Evolutionary conservation across 495 filamentous ascomycete genomes (phyloP).

Genomic region (Rhizodiscina lignyota): DNA sequence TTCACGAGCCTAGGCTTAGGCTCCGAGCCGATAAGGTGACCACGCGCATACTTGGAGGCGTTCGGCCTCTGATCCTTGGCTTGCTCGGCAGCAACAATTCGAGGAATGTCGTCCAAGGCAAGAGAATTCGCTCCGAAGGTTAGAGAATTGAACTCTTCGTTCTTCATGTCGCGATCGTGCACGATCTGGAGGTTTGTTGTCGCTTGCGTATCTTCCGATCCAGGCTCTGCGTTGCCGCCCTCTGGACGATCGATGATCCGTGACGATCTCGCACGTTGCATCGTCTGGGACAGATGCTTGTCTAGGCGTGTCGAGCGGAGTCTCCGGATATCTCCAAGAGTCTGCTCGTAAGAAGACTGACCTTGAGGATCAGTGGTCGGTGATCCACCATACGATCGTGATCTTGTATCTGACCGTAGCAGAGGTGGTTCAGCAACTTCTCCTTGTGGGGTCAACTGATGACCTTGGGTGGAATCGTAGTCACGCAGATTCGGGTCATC

Average conservation of each 20-base stretch:
- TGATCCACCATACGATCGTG: constrained; percentile 54
- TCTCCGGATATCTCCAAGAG: constrained; percentile 84
- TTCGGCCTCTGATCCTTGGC: constrained; percentile 82
- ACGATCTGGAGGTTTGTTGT: constrained; percentile 77
- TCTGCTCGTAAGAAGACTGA: constrained; percentile 73
- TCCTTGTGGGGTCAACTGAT: constrained; percentile 25
- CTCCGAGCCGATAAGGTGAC: constrained; percentile 51
- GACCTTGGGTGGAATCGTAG: constrained; percentile 51
- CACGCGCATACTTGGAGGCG: constrained; percentile 59
- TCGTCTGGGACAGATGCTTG: constrained; percentile 78
- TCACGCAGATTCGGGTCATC: constrained; percentile 58
- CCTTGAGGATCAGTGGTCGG: constrained; percentile 26
- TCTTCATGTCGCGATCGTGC: constrained; percentile 77
- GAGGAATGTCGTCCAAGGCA: constrained; percentile 92
- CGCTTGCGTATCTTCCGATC: constrained; percentile 44
- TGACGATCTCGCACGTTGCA: constrained; percentile 77
- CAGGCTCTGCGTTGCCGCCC: constrained; percentile 56
- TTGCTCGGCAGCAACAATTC: constrained; percentile 90
- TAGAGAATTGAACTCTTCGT: too few relatives aligned
- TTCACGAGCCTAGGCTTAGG: constrained; percentile 51
- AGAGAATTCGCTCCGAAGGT: constrained; percentile 83
- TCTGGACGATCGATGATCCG: constrained; percentile 87
- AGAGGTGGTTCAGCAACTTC: constrained; percentile 28
- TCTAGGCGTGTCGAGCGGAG: constrained; percentile 86
- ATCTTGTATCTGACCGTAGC: constrained; percentile 49